Evolutionary conservation across 176 grass and related monocot species (phyloP).

Genomic region (Bothriochloa decipiens): DNA sequence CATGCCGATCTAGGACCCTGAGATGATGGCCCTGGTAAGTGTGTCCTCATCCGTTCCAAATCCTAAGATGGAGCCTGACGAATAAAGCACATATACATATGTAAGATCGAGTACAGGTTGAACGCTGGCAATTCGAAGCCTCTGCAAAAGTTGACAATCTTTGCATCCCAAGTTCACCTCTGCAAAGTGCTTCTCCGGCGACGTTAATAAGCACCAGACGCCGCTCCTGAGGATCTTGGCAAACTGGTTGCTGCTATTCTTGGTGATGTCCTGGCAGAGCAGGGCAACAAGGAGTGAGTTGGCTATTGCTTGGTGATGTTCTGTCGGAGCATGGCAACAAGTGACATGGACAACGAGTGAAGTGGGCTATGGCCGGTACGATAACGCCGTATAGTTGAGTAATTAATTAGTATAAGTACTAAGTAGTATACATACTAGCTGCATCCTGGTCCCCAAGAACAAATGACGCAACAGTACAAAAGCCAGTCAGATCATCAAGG

Average conservation of each 20-base stretch:
- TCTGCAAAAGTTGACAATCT: not conserved
- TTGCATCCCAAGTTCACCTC: conserved; percentile 44
- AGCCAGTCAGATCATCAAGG: no score
- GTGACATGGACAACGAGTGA: no score
- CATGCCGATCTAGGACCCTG: conserved; percentile 62
- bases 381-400: no score
- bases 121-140: not conserved
- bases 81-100: not conserved
- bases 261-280: conserved; percentile 58
- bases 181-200: conserved; percentile 78
- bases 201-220: conserved; percentile 64
- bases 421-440: no score
- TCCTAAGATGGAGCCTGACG: conserved; percentile 62
- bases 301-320: no score
- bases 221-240: conserved; percentile 50
- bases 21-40: conserved; percentile 69
- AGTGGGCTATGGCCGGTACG: no score
- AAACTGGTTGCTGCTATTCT: conserved; percentile 42
- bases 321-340: no score
- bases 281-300: no score
- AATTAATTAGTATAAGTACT: no score
- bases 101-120: no score
- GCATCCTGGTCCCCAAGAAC: no score
- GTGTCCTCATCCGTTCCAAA: conserved; percentile 73
- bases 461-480: no score